These are phyloP conservation scores for Paramecium primaurelia DNA, from an alignment of 73 alveolate genomes.

Conservation along the genomic window DNA sequence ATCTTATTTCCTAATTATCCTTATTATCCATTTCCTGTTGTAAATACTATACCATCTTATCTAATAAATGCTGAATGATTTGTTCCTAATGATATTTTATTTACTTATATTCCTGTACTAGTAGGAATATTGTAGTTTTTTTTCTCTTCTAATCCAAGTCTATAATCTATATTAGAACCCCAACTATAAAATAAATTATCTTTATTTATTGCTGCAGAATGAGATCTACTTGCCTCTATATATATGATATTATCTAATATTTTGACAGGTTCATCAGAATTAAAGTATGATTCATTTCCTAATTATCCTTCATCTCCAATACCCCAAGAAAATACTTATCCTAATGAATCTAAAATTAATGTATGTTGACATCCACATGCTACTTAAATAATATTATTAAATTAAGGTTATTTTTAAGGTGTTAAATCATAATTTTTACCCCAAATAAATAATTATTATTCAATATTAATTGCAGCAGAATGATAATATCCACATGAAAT, in stretches of 20 bases:
- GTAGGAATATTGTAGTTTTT: conserved; percentile 66
- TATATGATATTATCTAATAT: conserved; percentile 25
- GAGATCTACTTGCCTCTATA: conserved; percentile 77
- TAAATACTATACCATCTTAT: background rate
- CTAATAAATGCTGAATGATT: conserved; percentile 43
- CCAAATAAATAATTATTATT: conserved; percentile 88
- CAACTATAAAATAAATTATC: conserved; percentile 64
- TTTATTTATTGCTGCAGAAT: conserved; percentile 71
- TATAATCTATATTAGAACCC: conserved; percentile 80
- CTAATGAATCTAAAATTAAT: conserved; percentile 79
- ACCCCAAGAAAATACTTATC: conserved; percentile 93
- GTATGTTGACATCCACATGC: conserved; percentile 96
- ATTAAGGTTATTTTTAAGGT: background rate
- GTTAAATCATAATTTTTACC: conserved; percentile 68
- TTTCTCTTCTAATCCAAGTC: conserved; percentile 63
- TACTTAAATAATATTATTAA: background rate
- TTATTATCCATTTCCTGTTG: background rate
- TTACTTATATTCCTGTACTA: background rate
- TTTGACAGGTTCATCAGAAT: conserved; percentile 61
- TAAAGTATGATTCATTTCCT: conserved; percentile 89
- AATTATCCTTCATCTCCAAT: conserved; percentile 95
- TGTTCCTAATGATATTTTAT: conserved; percentile 15
- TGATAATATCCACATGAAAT: conserved; percentile 90
- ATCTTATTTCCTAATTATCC: conserved; percentile 20
- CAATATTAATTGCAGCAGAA: conserved; percentile 88